Evolutionary conservation across 495 filamentous ascomycete species (phyloP).

Genomic region (Annulohypoxylon stygium): DNA sequence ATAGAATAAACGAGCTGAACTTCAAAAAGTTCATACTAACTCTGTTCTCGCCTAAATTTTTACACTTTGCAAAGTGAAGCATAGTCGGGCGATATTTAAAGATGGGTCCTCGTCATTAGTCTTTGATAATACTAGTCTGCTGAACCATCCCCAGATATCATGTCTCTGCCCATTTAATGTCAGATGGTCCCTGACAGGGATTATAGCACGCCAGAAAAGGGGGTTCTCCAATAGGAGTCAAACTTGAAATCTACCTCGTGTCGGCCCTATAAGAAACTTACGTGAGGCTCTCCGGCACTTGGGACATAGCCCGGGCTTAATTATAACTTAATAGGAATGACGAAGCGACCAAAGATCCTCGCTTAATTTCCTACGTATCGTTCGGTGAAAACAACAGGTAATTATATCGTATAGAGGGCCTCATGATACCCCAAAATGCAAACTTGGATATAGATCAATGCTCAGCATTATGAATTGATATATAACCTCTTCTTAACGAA

Average conservation of each 20-base stretch:
- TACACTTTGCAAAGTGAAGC: neutral
- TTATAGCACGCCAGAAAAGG: neutral
- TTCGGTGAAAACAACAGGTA: neutral
- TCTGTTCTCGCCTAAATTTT: neutral
- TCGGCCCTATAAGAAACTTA: conserved; percentile 5
- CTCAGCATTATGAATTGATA: neutral
- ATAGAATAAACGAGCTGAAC: neutral
- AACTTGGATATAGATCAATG: neutral
- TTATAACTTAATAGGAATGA: neutral
- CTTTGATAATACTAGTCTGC: neutral
- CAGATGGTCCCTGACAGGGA: neutral
- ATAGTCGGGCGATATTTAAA: neutral
- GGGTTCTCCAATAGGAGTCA: neutral
- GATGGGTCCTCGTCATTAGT: neutral
- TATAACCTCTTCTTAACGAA: no score
- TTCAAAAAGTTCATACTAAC: neutral
- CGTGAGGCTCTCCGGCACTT: conserved; percentile 2
- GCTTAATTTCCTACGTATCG: neutral
- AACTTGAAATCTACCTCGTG: neutral
- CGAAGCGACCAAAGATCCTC: neutral
- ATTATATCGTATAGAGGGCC: neutral
- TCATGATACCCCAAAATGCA: no score
- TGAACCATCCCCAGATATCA: neutral
- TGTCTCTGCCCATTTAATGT: neutral
- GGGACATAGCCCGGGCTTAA: neutral